Evolutionary conservation across 495 filamentous ascomycete genomes (phyloP), one percentile per base, ranked within the genome.

Genomic region (Xylaria telfairii): DNA sequence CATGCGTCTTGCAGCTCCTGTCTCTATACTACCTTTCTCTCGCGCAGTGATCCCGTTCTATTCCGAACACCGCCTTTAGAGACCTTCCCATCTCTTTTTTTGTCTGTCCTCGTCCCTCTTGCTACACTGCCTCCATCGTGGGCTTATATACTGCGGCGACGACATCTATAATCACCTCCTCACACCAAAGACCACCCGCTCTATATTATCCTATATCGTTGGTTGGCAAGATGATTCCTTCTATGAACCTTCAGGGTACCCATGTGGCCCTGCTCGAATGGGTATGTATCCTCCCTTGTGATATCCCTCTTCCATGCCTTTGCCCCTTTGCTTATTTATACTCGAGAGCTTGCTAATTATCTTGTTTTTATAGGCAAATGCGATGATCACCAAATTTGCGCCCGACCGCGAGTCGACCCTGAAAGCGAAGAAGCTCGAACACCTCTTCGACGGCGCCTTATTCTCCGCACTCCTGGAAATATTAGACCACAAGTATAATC

Each of bases 381-480:
- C 71, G 26, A 78, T 78, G 75, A 66, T 77, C 41, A 39, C 37
- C 37, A 60, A 56, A 51, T 67, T 77, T 37, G 56, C 67, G 7
- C 75, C 76, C 61, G 47, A 65, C 12, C 74, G 68, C 39, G 59
- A 72, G 37, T 34, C 65, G 21, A 63, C 74, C 12, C 78, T 54
- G 77, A 89, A 62, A 57, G 71, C 46, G 19, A 78, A 77, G 65
- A 75, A 73, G 39, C 61, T 68, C 67, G 86, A 87, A 68, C 90
- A 94, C 73, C 84, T 97, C 75, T 89, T 87, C 65, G 91, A 96
- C 79, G 94, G 93, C 59, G 85, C 87, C 62, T 85, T 92, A 34
- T 85, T 97, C 73, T 82, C 82, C 65, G 80, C 83, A 69, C 81
- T 88, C 59, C 83, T 88, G 88, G 91, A 91, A 83, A 88, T 73